Base-by-base conservation (phyloP, 768 basidiomycete species). In the Suillus lakei region DNA sequence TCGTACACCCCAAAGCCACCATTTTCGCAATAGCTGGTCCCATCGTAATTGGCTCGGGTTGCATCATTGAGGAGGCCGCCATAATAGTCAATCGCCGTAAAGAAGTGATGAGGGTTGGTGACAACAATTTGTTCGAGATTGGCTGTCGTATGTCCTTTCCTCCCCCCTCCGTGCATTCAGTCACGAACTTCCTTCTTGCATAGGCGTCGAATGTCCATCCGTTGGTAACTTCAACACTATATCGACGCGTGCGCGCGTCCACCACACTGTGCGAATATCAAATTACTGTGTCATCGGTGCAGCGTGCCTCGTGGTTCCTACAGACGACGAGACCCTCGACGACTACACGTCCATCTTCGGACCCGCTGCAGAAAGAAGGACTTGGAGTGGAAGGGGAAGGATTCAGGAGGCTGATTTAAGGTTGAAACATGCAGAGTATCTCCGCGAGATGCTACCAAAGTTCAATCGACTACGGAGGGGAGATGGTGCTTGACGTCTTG, bases 111-210 rank as follows among this genome's bases (percentile, higher is more conserved):
- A 87, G 90, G 23, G 95, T 99, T 56, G 97, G 97, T 6, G 90
- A 97, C 75, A 89, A 93, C 66, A 98, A 98, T 76, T 81, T 96
- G 64, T 97, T 99, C 72, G 95, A 98, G 79, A 94, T 98, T 61
- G 93, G 92, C 26, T 94, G 91, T 76, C 91, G 97, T 97, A 72
- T 67, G 93, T 88, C 21, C 50, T 43, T 28, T 23, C 51, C 63
- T 23, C 51, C 63, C 48, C 67, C 61, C 32, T 59, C 8, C 63
- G 46, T 32, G 12, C 28, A 13, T 30, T 23, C 28, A 39, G 44
- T 32, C 51, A 30, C 26, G 15, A 66, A 6, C 15, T 44, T 36
- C 2, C 10, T 48, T 30, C 4, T 50, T 63, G 9, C 16, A 32
- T 72, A 98, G 95, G 95, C 38, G 85, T 98, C 54, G 96, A 98